phyloP scores from a whole-genome alignment of 352 stramenopile species.

The Discostella stelligera region DNA sequence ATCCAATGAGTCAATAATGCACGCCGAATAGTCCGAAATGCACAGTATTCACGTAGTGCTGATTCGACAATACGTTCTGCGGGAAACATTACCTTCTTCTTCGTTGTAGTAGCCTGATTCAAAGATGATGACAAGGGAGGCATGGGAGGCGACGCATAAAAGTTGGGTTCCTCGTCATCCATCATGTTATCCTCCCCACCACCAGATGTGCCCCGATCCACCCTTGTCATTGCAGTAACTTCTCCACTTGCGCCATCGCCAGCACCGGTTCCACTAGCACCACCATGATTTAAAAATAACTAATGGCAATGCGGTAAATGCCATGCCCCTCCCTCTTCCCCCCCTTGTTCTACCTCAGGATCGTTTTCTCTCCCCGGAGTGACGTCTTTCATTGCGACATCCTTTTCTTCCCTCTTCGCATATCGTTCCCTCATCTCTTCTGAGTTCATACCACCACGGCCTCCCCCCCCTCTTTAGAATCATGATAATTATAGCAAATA shows the following conservation, averaged over 20 bases:
- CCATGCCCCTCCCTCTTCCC: not conserved
- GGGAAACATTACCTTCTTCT: constrained; percentile 3
- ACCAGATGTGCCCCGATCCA: not conserved
- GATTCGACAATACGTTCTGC: constrained; percentile 17
- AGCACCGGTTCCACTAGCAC: not conserved
- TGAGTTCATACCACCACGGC: not conserved
- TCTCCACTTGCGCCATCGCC: not conserved
- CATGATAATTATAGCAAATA: no score
- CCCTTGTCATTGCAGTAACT: not conserved
- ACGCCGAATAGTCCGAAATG: constrained; percentile 20
- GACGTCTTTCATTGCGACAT: not conserved
- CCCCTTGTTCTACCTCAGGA: not conserved
- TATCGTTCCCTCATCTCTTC: not conserved
- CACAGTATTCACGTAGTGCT: constrained; percentile 36
- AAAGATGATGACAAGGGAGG: not conserved
- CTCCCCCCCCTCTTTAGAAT: not conserved
- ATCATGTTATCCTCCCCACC: constrained; percentile 8
- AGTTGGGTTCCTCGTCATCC: constrained; percentile 16
- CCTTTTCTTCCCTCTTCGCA: not conserved
- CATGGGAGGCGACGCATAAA: constrained; percentile 27
- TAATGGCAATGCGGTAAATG: constrained; percentile 36
- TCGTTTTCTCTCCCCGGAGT: not conserved
- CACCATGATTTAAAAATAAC: constrained; percentile 38
- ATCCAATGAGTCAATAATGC: constrained; percentile 29
- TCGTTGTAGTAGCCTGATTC: not conserved